phyloP scores from a whole-genome alignment of 495 filamentous ascomycete genomes.

The Trichodelitschia bisporula region DNA sequence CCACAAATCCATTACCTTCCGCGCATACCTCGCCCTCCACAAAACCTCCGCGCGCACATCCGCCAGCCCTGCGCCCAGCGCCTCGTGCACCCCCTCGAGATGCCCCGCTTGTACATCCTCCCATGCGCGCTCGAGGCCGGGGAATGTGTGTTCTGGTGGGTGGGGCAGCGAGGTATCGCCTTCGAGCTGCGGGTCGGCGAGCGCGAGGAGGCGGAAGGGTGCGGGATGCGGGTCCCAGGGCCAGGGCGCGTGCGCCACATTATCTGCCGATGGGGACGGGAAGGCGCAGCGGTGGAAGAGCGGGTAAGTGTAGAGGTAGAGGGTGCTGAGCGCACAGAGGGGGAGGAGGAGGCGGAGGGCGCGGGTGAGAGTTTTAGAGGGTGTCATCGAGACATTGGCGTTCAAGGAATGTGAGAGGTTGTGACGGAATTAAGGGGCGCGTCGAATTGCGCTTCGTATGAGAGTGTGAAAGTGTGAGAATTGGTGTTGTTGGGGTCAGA shows the following conservation, averaged over 20 bases:
- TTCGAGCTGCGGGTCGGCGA: constrained; percentile 89
- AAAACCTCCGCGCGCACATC: constrained; percentile 41
- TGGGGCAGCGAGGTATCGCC: constrained; percentile 63
- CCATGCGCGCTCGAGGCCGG: constrained; percentile 29
- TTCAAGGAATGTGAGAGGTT: too few species aligned
- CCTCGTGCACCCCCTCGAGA: constrained; percentile 18
- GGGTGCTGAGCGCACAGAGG: constrained; percentile 38
- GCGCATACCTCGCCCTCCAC: constrained; percentile 28
- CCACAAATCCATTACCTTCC: constrained; percentile 65
- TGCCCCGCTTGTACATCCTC: constrained; percentile 13
- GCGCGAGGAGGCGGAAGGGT: constrained; percentile 67
- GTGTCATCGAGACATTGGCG: constrained; percentile 16
- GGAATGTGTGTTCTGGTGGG: constrained; percentile 22
- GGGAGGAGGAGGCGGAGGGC: constrained; percentile 31
- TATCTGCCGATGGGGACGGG: constrained; percentile 23
- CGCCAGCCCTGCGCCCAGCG: too few species aligned
- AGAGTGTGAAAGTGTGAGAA: too few species aligned
- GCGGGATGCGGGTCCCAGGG: constrained; percentile 18
- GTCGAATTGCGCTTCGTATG: too few species aligned
- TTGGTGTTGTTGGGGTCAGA: too few species aligned
- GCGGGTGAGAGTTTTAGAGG: constrained; percentile 13
- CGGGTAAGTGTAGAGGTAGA: constrained; percentile 79
- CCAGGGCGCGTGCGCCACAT: not conserved
- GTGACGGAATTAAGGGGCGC: too few species aligned
- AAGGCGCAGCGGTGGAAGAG: constrained; percentile 63